Percentiles rank a stretch among this genome's conserved stretches.
phyloP scores from a whole-genome alignment of 129 eudicot species.

The Chrysanthemum lavandulifolium region DNA sequence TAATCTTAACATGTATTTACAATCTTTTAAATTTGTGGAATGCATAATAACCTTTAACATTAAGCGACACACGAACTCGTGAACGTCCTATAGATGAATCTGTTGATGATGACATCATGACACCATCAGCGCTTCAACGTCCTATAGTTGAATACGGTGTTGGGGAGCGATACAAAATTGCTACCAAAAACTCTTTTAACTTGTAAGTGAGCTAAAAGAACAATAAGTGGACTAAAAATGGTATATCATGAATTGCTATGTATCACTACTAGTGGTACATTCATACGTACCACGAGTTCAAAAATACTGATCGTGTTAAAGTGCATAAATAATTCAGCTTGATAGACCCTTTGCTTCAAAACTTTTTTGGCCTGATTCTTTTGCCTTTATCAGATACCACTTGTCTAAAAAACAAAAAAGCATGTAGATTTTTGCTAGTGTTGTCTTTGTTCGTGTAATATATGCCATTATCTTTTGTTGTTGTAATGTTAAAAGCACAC shows the following conservation, averaged over 20 bases:
- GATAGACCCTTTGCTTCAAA: neutral
- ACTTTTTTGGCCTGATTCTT: neutral
- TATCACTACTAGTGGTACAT: conserved; percentile 5
- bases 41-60: no score
- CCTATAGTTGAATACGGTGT: no score
- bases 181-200: no score
- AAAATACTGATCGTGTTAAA: conserved; percentile 1
- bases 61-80: no score
- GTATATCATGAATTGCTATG: neutral
- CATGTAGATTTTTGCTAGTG: neutral
- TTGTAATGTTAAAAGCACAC: neutral
- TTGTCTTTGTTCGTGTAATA: neutral
- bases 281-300: neutral
- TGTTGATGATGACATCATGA: no score
- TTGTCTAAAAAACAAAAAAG: neutral
- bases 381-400: neutral
- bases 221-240: no score
- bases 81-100: no score
- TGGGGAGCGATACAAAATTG: no score
- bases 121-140: no score
- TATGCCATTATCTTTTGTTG: neutral
- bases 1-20: no score
- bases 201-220: no score
- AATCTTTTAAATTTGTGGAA: no score
- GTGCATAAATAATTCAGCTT: neutral